Percentiles rank a stretch among this genome's conserved stretches.
Evolutionary conservation across 2,329 filamentous ascomycete genomes (phyloP).

Genomic region (Paramyrothecium roridum): DNA sequence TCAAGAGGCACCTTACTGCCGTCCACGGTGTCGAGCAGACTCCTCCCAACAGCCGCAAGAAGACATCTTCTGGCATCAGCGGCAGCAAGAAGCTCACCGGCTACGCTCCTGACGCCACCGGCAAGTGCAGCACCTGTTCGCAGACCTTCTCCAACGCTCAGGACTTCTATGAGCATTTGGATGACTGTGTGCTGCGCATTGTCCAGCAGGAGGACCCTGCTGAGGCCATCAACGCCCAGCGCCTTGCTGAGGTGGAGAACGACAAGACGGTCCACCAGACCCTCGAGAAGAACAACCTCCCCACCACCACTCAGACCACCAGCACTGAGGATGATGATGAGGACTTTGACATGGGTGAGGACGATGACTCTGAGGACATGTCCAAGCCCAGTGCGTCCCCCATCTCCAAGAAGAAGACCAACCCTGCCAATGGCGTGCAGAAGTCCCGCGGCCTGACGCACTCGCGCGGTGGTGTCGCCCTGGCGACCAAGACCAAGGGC

Average conservation of each 20-base stretch:
- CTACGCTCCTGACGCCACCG: conserved; percentile 75
- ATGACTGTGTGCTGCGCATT: conserved; percentile 69
- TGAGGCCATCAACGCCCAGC: conserved; percentile 65
- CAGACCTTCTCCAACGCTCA: conserved; percentile 89
- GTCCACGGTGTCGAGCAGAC: conserved; percentile 93
- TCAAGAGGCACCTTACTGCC: conserved; percentile 88
- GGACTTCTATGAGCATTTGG: conserved; percentile 97
- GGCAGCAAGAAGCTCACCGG: conserved; percentile 63
- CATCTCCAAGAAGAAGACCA: conserved; percentile 52
- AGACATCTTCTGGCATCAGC: conserved; percentile 37
- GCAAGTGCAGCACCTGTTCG: conserved; percentile 94
- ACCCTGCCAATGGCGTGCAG: conserved; percentile 54
- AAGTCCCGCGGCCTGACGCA: conserved; percentile 73
- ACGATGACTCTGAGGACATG: conserved; percentile 43
- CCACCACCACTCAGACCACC: conserved; percentile 36
- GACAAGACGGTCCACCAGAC: conserved; percentile 61
- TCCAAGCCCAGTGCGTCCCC: conserved; percentile 42
- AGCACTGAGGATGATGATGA: conserved; percentile 51
- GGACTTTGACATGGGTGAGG: conserved; percentile 49
- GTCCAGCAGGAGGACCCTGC: conserved; percentile 69
- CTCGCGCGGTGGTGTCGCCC: conserved; percentile 68
- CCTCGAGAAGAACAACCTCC: conserved; percentile 60
- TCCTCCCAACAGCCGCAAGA: conserved; percentile 86
- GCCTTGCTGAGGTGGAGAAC: conserved; percentile 63
- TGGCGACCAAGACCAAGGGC: conserved; percentile 57